Evolutionary conservation across 2,329 filamentous ascomycete genomes (phyloP).

Genomic region (Exophiala viscosa): DNA sequence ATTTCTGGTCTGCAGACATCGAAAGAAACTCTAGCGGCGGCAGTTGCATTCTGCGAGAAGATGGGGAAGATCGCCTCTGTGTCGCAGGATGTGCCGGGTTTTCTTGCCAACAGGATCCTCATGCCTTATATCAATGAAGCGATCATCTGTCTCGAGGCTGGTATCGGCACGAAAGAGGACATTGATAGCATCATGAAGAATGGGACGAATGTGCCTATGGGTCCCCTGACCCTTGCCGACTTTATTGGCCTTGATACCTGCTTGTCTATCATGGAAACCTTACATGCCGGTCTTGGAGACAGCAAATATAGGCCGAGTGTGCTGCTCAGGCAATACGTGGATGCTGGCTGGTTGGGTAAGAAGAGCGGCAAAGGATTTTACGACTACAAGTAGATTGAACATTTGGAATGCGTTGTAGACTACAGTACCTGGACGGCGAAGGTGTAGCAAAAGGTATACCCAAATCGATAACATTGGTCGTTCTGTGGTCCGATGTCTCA

Average conservation of each 20-base stretch:
- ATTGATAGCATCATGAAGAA: constrained; percentile 99
- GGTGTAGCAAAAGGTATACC: too few species aligned
- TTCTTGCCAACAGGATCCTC: constrained; percentile 91
- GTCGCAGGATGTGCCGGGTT: constrained; percentile 86
- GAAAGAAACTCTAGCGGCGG: constrained; percentile 72
- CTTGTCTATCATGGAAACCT: constrained; percentile 91
- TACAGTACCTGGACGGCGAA: background rate
- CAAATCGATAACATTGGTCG: too few species aligned
- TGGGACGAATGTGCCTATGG: constrained; percentile 97
- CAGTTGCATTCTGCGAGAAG: constrained; percentile 77
- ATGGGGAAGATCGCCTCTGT: constrained; percentile 92
- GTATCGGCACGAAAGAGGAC: constrained; percentile 80
- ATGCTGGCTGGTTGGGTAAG: constrained; percentile 96
- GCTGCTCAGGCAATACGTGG: constrained; percentile 88
- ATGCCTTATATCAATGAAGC: constrained; percentile 99
- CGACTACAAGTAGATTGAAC: constrained; percentile 56
- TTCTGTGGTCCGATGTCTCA: too few species aligned
- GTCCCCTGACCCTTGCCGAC: constrained; percentile 85
- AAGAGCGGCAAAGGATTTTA: constrained; percentile 97
- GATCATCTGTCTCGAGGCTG: constrained; percentile 90
- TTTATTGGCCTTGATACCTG: constrained; percentile 98
- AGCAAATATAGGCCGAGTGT: constrained; percentile 92
- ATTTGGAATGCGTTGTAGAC: background rate
- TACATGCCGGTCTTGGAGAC: constrained; percentile 87
- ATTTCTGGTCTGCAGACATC: constrained; percentile 93